Evolutionary conservation across 768 basidiomycete genomes (phyloP), one percentile per base, ranked within the genome.

Genomic region (Glaciozyma antarctica): DNA sequence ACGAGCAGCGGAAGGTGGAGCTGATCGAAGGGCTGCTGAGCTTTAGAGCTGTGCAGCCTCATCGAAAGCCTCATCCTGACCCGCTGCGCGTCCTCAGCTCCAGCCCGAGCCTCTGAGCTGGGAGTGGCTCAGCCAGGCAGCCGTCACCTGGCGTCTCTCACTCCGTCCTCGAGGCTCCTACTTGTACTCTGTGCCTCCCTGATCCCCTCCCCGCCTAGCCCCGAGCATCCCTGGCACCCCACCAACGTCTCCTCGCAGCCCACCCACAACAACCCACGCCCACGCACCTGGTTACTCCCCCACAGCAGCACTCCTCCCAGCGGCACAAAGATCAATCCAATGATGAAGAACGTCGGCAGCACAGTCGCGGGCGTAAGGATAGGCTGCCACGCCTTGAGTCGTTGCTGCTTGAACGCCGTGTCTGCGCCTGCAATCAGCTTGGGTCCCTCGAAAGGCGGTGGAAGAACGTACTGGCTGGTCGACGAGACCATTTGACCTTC

Each of bases 301-400:
- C 93, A 97, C 58, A 98, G 84, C 57, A 98, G 81, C 12, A 75
- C 67, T 63, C 86, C 95, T 28, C 95, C 95, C 72, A 99, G 93
- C 61, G 92, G 93, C 0, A 89, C 94, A 76, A 99, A 99, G 69
- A 98, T 78, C 71, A 99, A 81, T 53, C 90, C 95, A 72, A 98
- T 85, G 74, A 97, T 84, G 78, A 99, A 93, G 54, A 99, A 83
- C 1, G 92, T 94, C 5, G 95, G 95, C 21, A 99, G 83, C 26
- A 99, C 95, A 2, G 92, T 95, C 78, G 93, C 93, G 7, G 95
- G 95, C 7, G 93, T 97, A 55, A 98, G 82, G 76, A 99, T 98
- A 13, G 95, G 95, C 81, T 99, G 95, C 95, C 95, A 99, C 75
- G 95, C 95, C 80, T 97, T 98, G 75, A 99, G 84, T 62, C 95